Base-by-base conservation (phyloP, 106 monocot genomes). In the Apostasia shenzhenica region DNA sequence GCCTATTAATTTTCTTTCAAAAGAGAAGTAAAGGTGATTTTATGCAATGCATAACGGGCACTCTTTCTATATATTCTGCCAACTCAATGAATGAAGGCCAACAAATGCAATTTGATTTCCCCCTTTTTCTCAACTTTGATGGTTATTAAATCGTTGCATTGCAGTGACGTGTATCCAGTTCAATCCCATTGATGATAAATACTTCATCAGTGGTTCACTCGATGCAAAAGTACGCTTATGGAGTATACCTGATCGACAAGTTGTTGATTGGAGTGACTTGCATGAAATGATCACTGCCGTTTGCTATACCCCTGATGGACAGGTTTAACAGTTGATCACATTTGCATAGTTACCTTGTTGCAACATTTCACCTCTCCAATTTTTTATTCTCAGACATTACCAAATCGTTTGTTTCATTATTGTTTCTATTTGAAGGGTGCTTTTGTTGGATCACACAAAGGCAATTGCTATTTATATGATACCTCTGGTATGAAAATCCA, bases 121-220 rank as follows among this genome's bases (percentile, higher is more conserved):
- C 26, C 26, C 26, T 26, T 26, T 48, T 4, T 48, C 48, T 65
- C 42, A 48, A 48, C 26, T 48, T 2, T 59, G 59, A 40, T 59
- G 59, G 48, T 55, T 46, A 8, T 63, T 8, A 47, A 40, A 64
- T 70, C 71, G 3, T 14, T 51, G 63, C 68, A 57, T 59, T 87
- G 70, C 82, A 95, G 97, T 97, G 77, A 97, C 97, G 68, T 92
- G 97, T 75, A 90, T 97, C 75, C 97, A 97, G 73, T 97, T 97
- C 72, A 97, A 97, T 80, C 97, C 97, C 43, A 81, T 87, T 48
- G 81, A 97, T 83, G 92, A 95, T 67, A 80, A 76, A 69, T 92
- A 86, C 71, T 95, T 95, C 79, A 92, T 95, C 47, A 95, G 95
- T 74, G 97, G 97, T 66, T 92, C 97, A 12, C 70, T 97, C 41